A percentile compares a stretch with the other conserved stretches of the same genome.
These are phyloP conservation scores for Rosa lucieae DNA, from an alignment of 306 rosid species.

Conservation along the genomic window DNA sequence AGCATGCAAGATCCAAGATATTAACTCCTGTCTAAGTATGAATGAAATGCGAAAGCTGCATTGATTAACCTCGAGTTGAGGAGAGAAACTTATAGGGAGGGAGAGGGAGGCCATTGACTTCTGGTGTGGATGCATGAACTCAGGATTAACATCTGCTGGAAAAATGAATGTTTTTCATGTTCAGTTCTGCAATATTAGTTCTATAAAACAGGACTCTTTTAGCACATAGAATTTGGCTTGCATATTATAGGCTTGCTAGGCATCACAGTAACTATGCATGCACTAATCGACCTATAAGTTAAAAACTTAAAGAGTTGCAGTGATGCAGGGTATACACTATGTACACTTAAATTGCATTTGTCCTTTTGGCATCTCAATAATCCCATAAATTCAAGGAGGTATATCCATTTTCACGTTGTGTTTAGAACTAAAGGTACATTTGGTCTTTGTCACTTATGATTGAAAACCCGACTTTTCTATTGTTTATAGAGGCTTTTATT, in stretches of 20 bases:
- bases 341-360: not conserved
- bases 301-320: not conserved
- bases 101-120: not conserved
- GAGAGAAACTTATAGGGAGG: not conserved
- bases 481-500: not conserved
- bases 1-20: not conserved
- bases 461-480: not conserved
- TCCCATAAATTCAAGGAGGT: not conserved
- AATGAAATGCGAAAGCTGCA: not conserved
- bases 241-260: not conserved
- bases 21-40: not conserved
- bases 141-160: not conserved
- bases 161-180: not conserved
- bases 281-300: not conserved
- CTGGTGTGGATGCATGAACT: not conserved
- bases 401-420: not conserved
- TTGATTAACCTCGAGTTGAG: not conserved
- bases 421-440: not conserved
- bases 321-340: not conserved
- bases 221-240: not conserved
- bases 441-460: not conserved
- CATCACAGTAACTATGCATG: not conserved
- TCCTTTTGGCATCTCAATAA: not conserved
- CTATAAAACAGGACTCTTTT: not conserved
- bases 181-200: not conserved